These are phyloP conservation scores for Besnoitia besnoiti DNA, from an alignment of 169 alveolate genomes.

Conservation along the genomic window DNA sequence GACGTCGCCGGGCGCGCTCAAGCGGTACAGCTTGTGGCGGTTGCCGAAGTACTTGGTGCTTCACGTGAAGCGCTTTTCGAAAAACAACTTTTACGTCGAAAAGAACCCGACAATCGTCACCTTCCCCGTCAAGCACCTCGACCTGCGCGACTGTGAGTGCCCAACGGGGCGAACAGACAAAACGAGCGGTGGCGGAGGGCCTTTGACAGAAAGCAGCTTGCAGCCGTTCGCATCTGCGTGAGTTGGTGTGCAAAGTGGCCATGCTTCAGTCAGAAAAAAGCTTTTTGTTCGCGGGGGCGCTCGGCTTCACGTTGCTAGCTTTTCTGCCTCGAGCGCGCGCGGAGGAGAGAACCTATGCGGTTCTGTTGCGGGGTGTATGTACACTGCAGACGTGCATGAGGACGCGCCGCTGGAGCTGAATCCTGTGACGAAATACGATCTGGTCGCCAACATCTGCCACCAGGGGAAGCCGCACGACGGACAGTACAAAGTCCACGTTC, in stretches of 20 bases:
- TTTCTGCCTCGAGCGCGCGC: not conserved
- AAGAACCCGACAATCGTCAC: conserved; percentile 99
- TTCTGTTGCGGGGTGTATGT: not conserved
- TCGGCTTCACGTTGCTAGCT: too few relatives aligned
- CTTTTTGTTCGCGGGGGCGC: too few relatives aligned
- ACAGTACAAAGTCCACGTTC: conserved; percentile 90
- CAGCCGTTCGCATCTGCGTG: too few relatives aligned
- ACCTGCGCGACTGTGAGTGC: conserved; percentile 82
- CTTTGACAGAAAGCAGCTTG: too few relatives aligned
- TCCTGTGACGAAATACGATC: conserved; percentile 88
- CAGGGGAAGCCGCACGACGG: conserved; percentile 96
- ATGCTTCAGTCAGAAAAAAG: too few relatives aligned
- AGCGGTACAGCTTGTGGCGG: conserved; percentile 49
- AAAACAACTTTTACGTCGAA: conserved; percentile 95
- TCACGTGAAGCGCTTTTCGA: conserved; percentile 93
- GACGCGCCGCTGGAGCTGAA: conserved; percentile 73
- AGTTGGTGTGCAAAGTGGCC: too few relatives aligned
- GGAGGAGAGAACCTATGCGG: conserved; percentile 13
- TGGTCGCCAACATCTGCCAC: conserved; percentile 94
- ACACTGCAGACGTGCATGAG: conserved; percentile 77
- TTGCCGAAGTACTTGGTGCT: conserved; percentile 78
- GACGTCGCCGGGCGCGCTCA: conserved; percentile 32
- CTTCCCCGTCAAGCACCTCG: conserved; percentile 94
- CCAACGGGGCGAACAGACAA: too few relatives aligned
- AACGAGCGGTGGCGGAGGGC: too few relatives aligned